phyloP scores from a whole-genome alignment of 1,139 yeast species.

The Suhomyces bokatorum region DNA sequence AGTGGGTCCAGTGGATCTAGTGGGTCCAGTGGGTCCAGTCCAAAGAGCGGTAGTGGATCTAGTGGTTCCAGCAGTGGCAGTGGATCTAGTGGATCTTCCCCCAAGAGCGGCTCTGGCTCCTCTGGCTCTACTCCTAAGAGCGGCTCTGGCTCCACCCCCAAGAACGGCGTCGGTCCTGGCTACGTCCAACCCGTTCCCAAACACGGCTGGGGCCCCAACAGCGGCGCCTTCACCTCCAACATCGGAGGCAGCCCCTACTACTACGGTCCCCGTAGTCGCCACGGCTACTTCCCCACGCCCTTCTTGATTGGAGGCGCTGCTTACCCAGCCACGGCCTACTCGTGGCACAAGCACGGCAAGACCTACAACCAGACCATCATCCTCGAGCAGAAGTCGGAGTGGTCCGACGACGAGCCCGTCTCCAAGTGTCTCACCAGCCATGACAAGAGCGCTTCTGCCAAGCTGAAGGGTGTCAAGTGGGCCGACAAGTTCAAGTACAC shows the following conservation, averaged over 20 bases:
- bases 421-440: background rate
- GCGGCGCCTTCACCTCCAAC: background rate
- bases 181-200: too few species aligned
- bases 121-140: background rate
- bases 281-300: background rate
- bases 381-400: background rate
- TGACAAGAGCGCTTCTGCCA: background rate
- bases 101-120: background rate
- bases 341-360: background rate
- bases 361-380: background rate
- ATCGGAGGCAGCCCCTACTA: background rate
- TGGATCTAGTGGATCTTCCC: background rate
- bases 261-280: background rate
- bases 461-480: slow-evolving; percentile 2
- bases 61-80: background rate
- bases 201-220: background rate
- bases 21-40: background rate
- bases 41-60: background rate
- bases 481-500: background rate
- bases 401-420: background rate
- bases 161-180: too few species aligned
- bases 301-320: background rate
- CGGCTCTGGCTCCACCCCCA: background rate
- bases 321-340: background rate
- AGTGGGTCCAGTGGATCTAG: background rate